Evolutionary conservation across 257 asterid genomes (phyloP).

Genomic region (Solanum virginianum): DNA sequence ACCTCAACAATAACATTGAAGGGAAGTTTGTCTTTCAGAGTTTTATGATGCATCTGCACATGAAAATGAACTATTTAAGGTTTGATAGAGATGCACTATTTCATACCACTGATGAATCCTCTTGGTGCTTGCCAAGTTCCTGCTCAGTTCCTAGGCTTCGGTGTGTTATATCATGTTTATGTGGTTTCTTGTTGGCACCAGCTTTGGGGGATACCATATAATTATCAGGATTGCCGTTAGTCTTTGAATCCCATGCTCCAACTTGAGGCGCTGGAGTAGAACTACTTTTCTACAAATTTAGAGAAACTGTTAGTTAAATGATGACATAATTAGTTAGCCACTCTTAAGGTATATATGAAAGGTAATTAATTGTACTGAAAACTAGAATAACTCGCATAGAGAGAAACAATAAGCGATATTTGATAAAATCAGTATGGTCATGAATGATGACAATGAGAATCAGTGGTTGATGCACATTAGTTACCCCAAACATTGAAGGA

Average conservation of each 20-base stretch:
- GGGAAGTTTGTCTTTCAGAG: background rate
- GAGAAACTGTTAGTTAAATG: background rate
- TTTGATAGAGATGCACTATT: background rate
- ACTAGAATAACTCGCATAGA: background rate
- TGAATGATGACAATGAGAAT: background rate
- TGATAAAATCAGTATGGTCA: background rate
- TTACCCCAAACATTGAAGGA: background rate
- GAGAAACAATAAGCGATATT: background rate
- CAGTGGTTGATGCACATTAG: background rate
- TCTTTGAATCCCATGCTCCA: conserved; percentile 34
- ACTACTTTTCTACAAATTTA: conserved; percentile 1
- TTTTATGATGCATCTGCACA: background rate
- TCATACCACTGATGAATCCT: conserved; percentile 10
- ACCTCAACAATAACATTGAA: background rate
- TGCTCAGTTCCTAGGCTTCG: conserved; percentile 30
- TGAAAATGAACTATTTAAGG: background rate
- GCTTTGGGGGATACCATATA: conserved; percentile 24
- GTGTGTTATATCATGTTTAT: conserved; percentile 5
- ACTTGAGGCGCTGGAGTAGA: conserved; percentile 34
- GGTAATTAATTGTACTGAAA: background rate
- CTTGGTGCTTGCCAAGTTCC: conserved; percentile 7
- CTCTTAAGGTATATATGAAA: background rate
- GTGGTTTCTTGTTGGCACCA: conserved; percentile 25
- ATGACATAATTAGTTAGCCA: background rate
- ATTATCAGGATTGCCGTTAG: conserved; percentile 14